Conservation (phyloP, 1,284 basidiomycete genomes). For the Ganoderma lingzhi region DNA sequence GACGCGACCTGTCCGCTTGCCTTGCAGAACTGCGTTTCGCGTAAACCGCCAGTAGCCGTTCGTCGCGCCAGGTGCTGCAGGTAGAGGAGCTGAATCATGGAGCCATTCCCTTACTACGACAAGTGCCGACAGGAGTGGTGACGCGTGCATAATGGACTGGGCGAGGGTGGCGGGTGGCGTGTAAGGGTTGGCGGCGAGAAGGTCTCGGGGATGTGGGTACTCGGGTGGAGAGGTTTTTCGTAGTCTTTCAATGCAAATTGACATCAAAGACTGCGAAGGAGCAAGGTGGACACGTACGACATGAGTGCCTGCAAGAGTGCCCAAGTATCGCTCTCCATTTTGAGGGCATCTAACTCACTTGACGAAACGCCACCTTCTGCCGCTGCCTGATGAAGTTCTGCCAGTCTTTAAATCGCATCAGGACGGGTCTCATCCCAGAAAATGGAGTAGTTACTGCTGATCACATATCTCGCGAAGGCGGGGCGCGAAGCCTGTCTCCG, state of each 20-base stretch:
- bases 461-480: slow-evolving; percentile 68
- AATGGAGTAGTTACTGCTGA: slow-evolving; percentile 58
- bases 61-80: slow-evolving; percentile 69
- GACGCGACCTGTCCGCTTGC: slow-evolving; percentile 56
- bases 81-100: slow-evolving; percentile 66
- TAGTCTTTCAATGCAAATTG: slow-evolving; percentile 47
- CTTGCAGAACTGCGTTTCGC: slow-evolving; percentile 76
- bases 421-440: not conserved
- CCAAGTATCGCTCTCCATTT: slow-evolving; percentile 86
- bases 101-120: slow-evolving; percentile 86
- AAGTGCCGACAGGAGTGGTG: slow-evolving; percentile 72
- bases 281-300: slow-evolving; percentile 52
- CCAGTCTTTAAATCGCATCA: slow-evolving; percentile 48
- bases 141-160: slow-evolving; percentile 74
- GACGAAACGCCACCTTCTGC: slow-evolving; percentile 46
- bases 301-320: slow-evolving; percentile 77
- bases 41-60: slow-evolving; percentile 86
- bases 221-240: slow-evolving; percentile 65
- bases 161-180: slow-evolving; percentile 79
- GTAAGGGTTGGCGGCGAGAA: slow-evolving; percentile 77
- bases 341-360: slow-evolving; percentile 67
- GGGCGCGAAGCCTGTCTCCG: slow-evolving; percentile 73
- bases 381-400: slow-evolving; percentile 56
- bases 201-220: slow-evolving; percentile 54
- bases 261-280: no score